Evolutionary conservation across 2,329 filamentous ascomycete genomes (phyloP), one percentile per base, ranked within the genome.

Genomic region (Thyridium curvatum): DNA sequence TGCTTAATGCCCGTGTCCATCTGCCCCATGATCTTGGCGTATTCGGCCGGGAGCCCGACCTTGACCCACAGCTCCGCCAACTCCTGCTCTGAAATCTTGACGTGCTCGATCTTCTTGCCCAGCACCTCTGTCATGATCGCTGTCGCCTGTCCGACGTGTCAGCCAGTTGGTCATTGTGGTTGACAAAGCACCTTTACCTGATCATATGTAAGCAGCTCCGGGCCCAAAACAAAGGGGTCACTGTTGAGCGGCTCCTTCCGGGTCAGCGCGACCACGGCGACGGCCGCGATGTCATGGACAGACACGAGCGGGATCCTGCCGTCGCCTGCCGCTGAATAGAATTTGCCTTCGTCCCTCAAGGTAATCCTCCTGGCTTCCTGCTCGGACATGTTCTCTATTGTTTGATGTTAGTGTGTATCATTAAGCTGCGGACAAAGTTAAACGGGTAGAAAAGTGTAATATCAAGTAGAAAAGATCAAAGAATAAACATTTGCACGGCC

Each of bases 271-370:
- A 55, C 48, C 40, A 61, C 59, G 2, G 64, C 68, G 3, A 69
- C 62, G 4, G 59, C 60, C 1, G 69, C 68, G 37, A 74, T 69
- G 40, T 74, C 70, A 18, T 61, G 51, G 6, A 62, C 61, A 12
- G 62, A 62, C 5, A 74, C 55, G 50, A 67, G 72, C 0, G 68
- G 66, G n/a, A 72, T 54, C 43, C 58, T 62, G 16, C 69, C 71
- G 8, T 60, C 43, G 3, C 58, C 61, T 1, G 62, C 59, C 0
- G 68, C 67, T 7, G 67, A 66, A 45, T 65, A 64, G 12, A 72
- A 55, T 34, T 52, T 60, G 45, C 58, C 55, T 37, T 67, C 58
- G 5, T 62, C 51, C 18, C 50, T 58, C 43, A 72, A 64, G 4
- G 52, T 34, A 4, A 41, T 34, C 10, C 46, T 28, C 29, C 61